A percentile compares a stretch with the other conserved stretches of the same genome.
These are phyloP conservation scores for Colletotrichum destructivum DNA, from an alignment of 2,329 filamentous ascomycete species.

Conservation along the genomic window DNA sequence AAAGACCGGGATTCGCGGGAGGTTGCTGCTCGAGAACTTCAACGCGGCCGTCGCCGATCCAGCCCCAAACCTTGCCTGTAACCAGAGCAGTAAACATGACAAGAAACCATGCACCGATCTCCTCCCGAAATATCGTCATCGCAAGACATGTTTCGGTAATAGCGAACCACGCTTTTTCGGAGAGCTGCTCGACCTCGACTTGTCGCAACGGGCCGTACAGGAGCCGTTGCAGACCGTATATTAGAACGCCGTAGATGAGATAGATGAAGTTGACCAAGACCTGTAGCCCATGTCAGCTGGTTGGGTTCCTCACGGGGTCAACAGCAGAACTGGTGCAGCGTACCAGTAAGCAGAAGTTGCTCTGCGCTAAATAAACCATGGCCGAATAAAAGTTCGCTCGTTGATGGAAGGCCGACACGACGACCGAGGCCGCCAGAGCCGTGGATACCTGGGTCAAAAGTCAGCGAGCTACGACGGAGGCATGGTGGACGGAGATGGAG, in stretches of 20 bases:
- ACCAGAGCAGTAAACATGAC: conserved; percentile 96
- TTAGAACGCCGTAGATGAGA: conserved; percentile 82
- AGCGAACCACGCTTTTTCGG: conserved; percentile 98
- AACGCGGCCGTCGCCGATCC: conserved; percentile 96
- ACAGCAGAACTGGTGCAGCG: conserved; percentile 48
- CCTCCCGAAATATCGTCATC: conserved; percentile 98
- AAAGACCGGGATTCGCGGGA: conserved; percentile 87
- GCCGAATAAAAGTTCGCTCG: conserved; percentile 98
- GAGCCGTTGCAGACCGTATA: conserved; percentile 90
- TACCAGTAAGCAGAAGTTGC: conserved; percentile 94
- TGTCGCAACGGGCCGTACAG: conserved; percentile 92
- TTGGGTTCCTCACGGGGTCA: not conserved
- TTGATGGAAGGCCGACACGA: conserved; percentile 93
- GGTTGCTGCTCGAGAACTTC: conserved; percentile 97
- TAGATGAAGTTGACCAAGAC: conserved; percentile 93
- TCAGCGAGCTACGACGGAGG: conserved; percentile 36
- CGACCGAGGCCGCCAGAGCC: conserved; percentile 85
- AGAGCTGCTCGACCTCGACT: conserved; percentile 96
- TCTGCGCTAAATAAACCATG: conserved; percentile 96
- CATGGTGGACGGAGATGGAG: conserved; percentile 10
- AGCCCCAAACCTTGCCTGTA: conserved; percentile 97
- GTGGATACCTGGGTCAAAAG: conserved; percentile 76
- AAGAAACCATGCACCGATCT: conserved; percentile 94
- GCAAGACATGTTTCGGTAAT: conserved; percentile 96
- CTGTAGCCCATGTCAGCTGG: conserved; percentile 58